Evolutionary conservation across 108 stramenopile genomes (phyloP), one percentile per base, ranked within the genome.

Genomic region (Cyclotella distinguenda): DNA sequence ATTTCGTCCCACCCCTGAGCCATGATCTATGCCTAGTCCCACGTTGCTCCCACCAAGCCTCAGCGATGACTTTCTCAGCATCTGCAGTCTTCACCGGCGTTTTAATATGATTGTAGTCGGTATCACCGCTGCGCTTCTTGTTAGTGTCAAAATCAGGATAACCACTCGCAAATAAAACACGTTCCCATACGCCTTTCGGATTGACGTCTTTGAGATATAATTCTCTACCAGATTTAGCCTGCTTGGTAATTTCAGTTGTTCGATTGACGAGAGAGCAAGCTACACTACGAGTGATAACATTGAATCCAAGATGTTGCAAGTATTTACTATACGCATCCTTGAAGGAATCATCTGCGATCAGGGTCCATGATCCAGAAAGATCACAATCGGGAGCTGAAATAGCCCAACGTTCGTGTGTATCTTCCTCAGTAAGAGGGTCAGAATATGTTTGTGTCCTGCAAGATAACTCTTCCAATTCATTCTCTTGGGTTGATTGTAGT

Each of bases 11-110:
- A 22, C 74, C 74, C 33, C 62, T 50, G 9, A 76, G 26, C 68
- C 60, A 55, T 13, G 68, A 70, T 27, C 74, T 56, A 54, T 76
- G 74, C 28, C 40, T 64, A 28, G 68, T 76, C 3, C 74, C 74
- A 58, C 62, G 52, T 39, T 70, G 51, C 48, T 76, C 74, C 74
- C 74, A 76, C 74, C 74, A 76, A 31, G 74, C 74, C 51, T 76
- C 74, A 3, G 74, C 74, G 19, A 38, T 28, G 4, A 76, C 74
- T 32, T 70, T 52, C 64, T 76, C 74, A n/a, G 68, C 34, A 35
- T 76, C 74, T 2, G 74, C 74, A 25, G 68, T 70, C 52, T 76
- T 76, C 40, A 76, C 70, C 1, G 63, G 64, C 18, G 43, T 70
- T 34, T 57, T 76, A 35, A 55, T 32, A 23, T 76, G 74, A 9